These are phyloP conservation scores for Panicum virgatum DNA, from an alignment of 202 grass and related monocot species.

Conservation along the genomic window DNA sequence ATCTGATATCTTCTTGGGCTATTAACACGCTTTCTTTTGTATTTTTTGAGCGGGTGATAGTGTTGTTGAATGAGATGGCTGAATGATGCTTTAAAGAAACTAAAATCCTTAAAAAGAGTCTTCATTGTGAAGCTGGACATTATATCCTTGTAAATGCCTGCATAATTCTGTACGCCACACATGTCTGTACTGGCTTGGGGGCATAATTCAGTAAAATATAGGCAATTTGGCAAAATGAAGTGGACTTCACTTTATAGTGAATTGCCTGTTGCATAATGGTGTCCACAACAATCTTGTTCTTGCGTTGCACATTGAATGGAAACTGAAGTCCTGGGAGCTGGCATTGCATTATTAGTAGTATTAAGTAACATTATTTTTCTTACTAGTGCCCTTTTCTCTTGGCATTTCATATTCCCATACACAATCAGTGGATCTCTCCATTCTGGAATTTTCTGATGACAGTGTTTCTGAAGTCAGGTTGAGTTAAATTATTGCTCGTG, in stretches of 20 bases:
- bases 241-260: no score
- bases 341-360: conserved; percentile 14
- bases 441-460: background rate
- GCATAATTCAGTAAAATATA: conserved; percentile 10
- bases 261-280: no score
- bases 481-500: conserved; percentile 7
- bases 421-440: background rate
- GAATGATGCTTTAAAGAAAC: no score
- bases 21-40: background rate
- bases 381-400: background rate
- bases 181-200: background rate
- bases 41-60: background rate
- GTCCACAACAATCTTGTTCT: background rate
- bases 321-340: conserved; percentile 6
- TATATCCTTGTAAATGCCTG: background rate
- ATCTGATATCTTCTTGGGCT: background rate
- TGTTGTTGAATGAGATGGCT: background rate
- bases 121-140: background rate
- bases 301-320: background rate
- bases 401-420: no score
- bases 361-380: background rate
- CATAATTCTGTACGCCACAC: background rate
- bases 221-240: background rate
- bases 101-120: background rate
- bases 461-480: background rate